Base-by-base conservation (phyloP, 139 green algal genomes). In the Coelastrella sp. region DNA sequence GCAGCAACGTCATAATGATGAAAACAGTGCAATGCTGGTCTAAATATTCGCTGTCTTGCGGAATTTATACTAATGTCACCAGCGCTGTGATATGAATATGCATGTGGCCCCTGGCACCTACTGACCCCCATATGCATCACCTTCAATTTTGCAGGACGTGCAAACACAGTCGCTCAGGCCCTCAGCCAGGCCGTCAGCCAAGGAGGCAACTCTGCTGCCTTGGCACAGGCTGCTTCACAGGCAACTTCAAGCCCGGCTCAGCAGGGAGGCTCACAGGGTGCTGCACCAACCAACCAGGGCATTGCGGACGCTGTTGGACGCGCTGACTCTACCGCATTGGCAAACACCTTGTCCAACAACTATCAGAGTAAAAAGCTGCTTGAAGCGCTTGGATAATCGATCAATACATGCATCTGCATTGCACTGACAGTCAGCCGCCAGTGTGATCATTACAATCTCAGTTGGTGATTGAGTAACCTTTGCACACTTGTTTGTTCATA, bases 191-290 rank as follows among this genome's bases (percentile, higher is more conserved):
- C 84, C 68, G 68, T 58, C 27, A 59, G 49, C 68, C 63, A 68
- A 7, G 63, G 63, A 11, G 84, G 65, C 7, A 89, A 80, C 22
- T 11, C 84, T 6, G 22, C 5, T n/a, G 68, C 68, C 25, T 27
- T 89, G 63, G 84, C 84, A 35, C 35, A 82, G 49, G 84, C 84
- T 80, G 84, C 84, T 66, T 35, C 84, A 20, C 14, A 57, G 20
- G 84, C 84, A 24, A 89, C 84, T 12, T 19, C 84, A 17, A 49
- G 24, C 61, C 24, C 84, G 35, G 24, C 60, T 63, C 8, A 78
- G 25, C 65, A 76, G 61, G 63, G 12, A 14, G 12, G 63, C 70
- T 78, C 70, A 78, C 70, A 24, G 70, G 70, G 70, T 78, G 70
- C 17, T 35, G 7, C 20, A 27, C 22, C 70, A 78, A 25, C 20